These are phyloP conservation scores for Colletotrichum sp. DNA, from an alignment of 2,329 filamentous ascomycete species.

Conservation along the genomic window DNA sequence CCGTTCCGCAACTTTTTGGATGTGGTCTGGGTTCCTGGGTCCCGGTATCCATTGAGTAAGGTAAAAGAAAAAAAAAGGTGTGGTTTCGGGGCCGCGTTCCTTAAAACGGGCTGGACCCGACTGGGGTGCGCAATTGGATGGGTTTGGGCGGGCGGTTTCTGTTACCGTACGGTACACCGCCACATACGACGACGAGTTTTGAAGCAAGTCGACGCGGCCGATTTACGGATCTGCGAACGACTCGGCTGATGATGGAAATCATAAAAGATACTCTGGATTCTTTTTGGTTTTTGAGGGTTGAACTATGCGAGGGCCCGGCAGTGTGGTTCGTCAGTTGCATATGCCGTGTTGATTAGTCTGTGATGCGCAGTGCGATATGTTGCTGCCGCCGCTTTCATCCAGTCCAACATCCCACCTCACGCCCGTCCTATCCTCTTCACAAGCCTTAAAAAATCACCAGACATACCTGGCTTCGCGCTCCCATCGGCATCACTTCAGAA, in stretches of 20 bases:
- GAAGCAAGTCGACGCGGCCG: not conserved
- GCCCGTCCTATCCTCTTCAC: not conserved
- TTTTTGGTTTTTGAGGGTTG: not conserved
- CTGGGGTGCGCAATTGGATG: not conserved
- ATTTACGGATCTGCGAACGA: slow-evolving; percentile 15
- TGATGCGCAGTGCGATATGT: not conserved
- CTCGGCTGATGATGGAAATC: not conserved
- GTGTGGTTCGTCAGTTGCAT: not conserved
- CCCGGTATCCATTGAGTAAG: not conserved
- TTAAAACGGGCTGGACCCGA: slow-evolving; percentile 6
- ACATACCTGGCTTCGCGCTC: not conserved
- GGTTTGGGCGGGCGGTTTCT: not conserved
- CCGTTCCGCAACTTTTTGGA: not conserved
- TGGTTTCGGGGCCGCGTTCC: not conserved
- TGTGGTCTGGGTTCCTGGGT: not conserved
- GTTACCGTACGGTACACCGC: not conserved
- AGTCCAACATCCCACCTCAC: not conserved
- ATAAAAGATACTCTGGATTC: not conserved
- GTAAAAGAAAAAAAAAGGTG: not conserved
- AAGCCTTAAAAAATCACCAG: not conserved
- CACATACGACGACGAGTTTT: not conserved
- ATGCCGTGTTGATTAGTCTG: not conserved
- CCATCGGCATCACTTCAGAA: not conserved
- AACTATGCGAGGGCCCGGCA: not conserved
- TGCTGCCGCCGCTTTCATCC: not conserved